Percentiles rank a stretch among this genome's conserved stretches.
These are phyloP conservation scores for Capsicum pubescens DNA, from an alignment of 257 asterid genomes.

Conservation along the genomic window DNA sequence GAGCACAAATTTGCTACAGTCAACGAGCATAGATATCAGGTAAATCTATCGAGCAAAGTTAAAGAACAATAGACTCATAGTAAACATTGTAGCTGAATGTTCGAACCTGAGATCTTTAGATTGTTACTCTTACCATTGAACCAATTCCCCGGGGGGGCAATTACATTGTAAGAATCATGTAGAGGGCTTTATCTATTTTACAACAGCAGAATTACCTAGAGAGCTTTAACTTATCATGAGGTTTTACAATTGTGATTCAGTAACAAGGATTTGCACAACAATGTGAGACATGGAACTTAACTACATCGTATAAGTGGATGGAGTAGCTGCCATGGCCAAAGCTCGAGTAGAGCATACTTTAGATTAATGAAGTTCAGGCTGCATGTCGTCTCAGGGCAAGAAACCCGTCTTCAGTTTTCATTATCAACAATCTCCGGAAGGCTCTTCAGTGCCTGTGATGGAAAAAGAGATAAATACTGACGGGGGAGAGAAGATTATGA, in stretches of 20 bases:
- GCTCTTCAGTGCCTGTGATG: slow-evolving; percentile 59
- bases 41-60: background rate
- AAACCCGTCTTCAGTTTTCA: slow-evolving; percentile 33
- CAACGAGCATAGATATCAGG: background rate
- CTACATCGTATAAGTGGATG: background rate
- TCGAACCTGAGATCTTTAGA: slow-evolving; percentile 12
- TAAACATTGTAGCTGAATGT: background rate
- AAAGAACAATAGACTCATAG: background rate
- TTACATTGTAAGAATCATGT: slow-evolving; percentile 16
- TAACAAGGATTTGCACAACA: slow-evolving; percentile 4
- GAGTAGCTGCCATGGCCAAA: background rate
- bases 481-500: background rate
- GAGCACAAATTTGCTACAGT: background rate
- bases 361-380: slow-evolving; percentile 14
- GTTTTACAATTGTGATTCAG: background rate
- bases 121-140: background rate
- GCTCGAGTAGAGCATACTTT: background rate
- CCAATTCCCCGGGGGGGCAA: background rate
- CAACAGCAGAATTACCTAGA: background rate
- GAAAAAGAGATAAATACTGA: background rate
- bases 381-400: slow-evolving; percentile 13
- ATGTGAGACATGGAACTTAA: slow-evolving; percentile 11
- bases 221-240: background rate
- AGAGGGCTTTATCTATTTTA: background rate
- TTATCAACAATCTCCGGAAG: slow-evolving; percentile 53